Conservation (phyloP, 805 yeast genomes). For the Cyberlindnera mrakii region DNA sequence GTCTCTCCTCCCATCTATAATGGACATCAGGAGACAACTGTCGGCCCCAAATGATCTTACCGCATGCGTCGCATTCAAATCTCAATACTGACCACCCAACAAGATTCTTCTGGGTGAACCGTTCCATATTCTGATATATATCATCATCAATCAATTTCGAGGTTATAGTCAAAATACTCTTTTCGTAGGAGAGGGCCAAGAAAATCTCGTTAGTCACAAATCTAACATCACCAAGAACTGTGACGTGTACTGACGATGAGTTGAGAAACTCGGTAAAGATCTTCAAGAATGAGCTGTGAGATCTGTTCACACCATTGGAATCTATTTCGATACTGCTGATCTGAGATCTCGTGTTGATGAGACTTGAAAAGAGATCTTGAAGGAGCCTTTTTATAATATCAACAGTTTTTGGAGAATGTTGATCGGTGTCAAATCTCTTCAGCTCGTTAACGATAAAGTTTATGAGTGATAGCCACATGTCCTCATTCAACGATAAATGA, state of each 20-base stretch:
- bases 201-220: conserved; percentile 57
- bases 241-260: conserved; percentile 37
- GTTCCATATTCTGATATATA: conserved; percentile 40
- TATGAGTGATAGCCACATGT: conserved; percentile 34
- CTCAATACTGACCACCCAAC: conserved; percentile 61
- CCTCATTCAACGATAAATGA: conserved; percentile 26
- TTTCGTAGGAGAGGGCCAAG: conserved; percentile 59
- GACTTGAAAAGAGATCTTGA: conserved; percentile 36
- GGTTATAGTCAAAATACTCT: conserved; percentile 44
- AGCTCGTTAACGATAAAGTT: conserved; percentile 32
- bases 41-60: conserved; percentile 65
- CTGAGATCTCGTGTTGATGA: conserved; percentile 28
- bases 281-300: conserved; percentile 38
- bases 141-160: conserved; percentile 51
- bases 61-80: conserved; percentile 71
- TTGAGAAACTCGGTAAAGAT: conserved; percentile 52
- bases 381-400: conserved; percentile 33
- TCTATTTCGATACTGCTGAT: conserved; percentile 15
- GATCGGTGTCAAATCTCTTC: conserved; percentile 23
- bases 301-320: conserved; percentile 14
- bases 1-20: conserved; percentile 50
- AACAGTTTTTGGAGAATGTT: conserved; percentile 15
- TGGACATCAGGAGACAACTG: conserved; percentile 44
- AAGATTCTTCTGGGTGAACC: conserved; percentile 34
- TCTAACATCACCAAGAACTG: conserved; percentile 55